phyloP scores from a whole-genome alignment of 2,329 filamentous ascomycete genomes.

The Akanthomyces uredinophilus region DNA sequence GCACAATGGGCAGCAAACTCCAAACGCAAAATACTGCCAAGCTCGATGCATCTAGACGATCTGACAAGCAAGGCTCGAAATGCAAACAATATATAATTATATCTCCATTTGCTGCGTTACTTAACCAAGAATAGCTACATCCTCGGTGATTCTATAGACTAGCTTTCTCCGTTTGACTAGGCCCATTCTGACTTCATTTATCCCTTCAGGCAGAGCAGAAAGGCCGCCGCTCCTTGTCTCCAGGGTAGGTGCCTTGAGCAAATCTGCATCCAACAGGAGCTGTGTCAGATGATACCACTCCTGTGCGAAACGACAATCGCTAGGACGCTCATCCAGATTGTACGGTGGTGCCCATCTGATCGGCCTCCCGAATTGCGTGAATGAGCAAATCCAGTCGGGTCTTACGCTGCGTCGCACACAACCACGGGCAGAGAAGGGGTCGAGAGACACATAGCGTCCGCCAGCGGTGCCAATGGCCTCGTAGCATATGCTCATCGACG shows the following conservation, averaged over 20 bases:
- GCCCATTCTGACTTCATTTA: not conserved
- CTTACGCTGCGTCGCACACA: not conserved
- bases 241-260: not conserved
- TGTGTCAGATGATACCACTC: not conserved
- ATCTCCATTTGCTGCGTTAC: too few relatives aligned
- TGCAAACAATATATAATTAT: too few relatives aligned
- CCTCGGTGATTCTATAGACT: not conserved
- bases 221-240: not conserved
- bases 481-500: conserved; percentile 17
- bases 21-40: too few relatives aligned
- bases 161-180: not conserved
- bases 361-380: not conserved
- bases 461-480: not conserved
- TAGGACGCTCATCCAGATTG: not conserved
- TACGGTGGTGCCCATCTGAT: not conserved
- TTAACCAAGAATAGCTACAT: too few relatives aligned
- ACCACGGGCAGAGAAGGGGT: not conserved
- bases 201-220: not conserved
- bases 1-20: too few relatives aligned
- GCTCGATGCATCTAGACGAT: too few relatives aligned
- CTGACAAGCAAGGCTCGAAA: too few relatives aligned
- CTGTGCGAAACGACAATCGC: not conserved
- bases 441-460: not conserved
- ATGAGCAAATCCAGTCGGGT: not conserved
- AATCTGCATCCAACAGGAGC: not conserved